Evolutionary conservation across 345 rosid species (phyloP), one percentile per base, ranked within the genome.

Genomic region (Eucalyptus pauciflora): DNA sequence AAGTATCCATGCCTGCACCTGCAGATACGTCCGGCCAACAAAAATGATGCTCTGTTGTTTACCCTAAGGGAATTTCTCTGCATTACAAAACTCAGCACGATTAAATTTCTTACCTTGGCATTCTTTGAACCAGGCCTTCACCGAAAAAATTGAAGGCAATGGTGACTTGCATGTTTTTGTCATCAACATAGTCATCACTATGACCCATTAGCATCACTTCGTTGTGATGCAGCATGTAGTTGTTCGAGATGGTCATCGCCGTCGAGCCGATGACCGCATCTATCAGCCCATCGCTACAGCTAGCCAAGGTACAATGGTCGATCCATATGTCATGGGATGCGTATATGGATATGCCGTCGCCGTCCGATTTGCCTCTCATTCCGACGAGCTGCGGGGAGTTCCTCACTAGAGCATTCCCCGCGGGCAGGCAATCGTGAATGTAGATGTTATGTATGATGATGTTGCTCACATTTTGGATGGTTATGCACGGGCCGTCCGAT

Each of bases 171-270:
- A 96, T 96, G 48, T 87, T 91, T 80, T 89, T 91, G 91, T 96
- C 98, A 90, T 90, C 92, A 2, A 85, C 17, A 88, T 90, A 96
- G 50, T 93, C 92, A 90, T 96, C 97, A 88, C 94, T 95, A 56
- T 96, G 97, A 64, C 98, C 98, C 94, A 96, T 88, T 54, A 94
- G 92, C 98, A 95, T 96, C 88, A 94, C 97, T 90, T 94, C 95
- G 15, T 96, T 91, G 58, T 96, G 98, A 64, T 94, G 92, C 89
- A 93, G 90, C 97, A 95, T 94, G 89, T 94, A 93, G 87, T 91
- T 95, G 93, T 93, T 96, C 24, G 98, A 95, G 50, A 96, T 93
- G 50, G 97, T 95, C 69, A 96, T 95, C 85, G 91, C 92, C 37
- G 98, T 96, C 0, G 97, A 96, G 52, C 94, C 95, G 81, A 89